Evolutionary conservation across 2,329 filamentous ascomycete genomes (phyloP).

Genomic region (Drechslerella stenobrocha): DNA sequence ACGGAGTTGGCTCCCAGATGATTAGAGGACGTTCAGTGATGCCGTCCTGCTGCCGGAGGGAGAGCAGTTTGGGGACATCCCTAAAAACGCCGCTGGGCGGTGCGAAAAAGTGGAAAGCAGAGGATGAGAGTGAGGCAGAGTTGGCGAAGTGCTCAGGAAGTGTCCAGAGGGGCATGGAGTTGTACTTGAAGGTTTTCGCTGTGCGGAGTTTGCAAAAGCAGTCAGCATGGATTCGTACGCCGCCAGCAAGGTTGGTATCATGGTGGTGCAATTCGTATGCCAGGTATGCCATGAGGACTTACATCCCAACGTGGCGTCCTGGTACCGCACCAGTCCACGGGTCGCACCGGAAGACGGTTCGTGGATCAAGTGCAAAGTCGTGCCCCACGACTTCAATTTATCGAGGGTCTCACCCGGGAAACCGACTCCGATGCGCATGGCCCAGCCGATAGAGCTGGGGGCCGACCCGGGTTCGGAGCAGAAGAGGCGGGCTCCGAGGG

Average conservation of each 20-base stretch:
- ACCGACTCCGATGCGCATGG: slow-evolving; percentile 19
- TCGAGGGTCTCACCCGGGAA: slow-evolving; percentile 28
- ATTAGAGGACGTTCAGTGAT: slow-evolving; percentile 22
- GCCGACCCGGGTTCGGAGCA: not conserved
- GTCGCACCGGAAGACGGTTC: slow-evolving; percentile 10
- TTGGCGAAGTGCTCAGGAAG: slow-evolving; percentile 30
- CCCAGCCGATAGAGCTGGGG: slow-evolving; percentile 33
- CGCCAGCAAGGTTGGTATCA: too few species aligned
- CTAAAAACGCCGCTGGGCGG: slow-evolving; percentile 42
- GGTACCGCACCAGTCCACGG: slow-evolving; percentile 22
- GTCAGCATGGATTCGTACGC: too few species aligned
- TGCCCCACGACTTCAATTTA: slow-evolving; percentile 24
- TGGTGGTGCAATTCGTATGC: too few species aligned
- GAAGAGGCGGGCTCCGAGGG: slow-evolving; percentile 31
- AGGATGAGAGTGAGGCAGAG: slow-evolving; percentile 35
- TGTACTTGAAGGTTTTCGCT: slow-evolving; percentile 32
- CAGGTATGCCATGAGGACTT: slow-evolving; percentile 4
- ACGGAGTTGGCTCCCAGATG: slow-evolving; percentile 33
- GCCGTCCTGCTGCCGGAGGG: slow-evolving; percentile 14
- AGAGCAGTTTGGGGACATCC: slow-evolving; percentile 51
- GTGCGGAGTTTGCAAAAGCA: not conserved
- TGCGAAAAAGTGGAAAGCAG: slow-evolving; percentile 53
- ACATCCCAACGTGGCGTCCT: slow-evolving; percentile 32
- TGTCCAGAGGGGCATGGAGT: slow-evolving; percentile 20
- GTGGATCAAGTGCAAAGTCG: slow-evolving; percentile 21